Conservation (phyloP, 148 eudicot genomes). For the Limonium bicolor region DNA sequence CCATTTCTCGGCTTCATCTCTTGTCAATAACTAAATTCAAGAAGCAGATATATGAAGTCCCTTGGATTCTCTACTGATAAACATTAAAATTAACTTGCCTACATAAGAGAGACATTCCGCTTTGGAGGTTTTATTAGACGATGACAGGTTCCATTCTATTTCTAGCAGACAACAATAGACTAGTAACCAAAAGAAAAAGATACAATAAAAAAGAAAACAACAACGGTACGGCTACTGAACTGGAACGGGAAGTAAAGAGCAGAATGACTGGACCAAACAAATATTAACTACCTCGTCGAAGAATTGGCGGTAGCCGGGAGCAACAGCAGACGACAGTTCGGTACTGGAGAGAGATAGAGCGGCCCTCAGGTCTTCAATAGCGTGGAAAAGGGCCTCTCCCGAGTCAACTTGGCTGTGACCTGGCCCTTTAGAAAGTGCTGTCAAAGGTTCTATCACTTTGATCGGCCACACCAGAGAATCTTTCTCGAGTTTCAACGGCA, state of each 20-base stretch:
- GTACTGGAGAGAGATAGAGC: constrained; percentile 34
- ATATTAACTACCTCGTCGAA: constrained; percentile 73
- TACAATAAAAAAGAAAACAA: too few relatives aligned
- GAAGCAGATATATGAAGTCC: too few relatives aligned
- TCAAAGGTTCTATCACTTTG: constrained; percentile 45
- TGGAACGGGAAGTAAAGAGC: background rate
- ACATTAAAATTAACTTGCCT: too few relatives aligned
- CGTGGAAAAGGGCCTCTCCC: constrained; percentile 56
- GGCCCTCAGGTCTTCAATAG: constrained; percentile 53
- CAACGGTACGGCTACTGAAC: too few relatives aligned
- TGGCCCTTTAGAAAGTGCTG: constrained; percentile 55
- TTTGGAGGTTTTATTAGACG: too few relatives aligned
- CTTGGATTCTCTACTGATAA: too few relatives aligned
- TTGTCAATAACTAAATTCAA: constrained; percentile 49
- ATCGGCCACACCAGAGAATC: constrained; percentile 49
- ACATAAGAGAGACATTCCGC: too few relatives aligned
- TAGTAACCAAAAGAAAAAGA: too few relatives aligned
- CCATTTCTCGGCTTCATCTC: constrained; percentile 63
- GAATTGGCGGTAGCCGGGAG: constrained; percentile 60
- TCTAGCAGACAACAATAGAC: too few relatives aligned
- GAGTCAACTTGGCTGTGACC: constrained; percentile 60
- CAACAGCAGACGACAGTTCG: constrained; percentile 20
- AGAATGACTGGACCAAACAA: too few relatives aligned
- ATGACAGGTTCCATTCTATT: too few relatives aligned
- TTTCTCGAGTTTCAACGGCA: constrained; percentile 46